phyloP scores from a whole-genome alignment of 2,329 filamentous ascomycete genomes.

The Acarospora socialis region DNA sequence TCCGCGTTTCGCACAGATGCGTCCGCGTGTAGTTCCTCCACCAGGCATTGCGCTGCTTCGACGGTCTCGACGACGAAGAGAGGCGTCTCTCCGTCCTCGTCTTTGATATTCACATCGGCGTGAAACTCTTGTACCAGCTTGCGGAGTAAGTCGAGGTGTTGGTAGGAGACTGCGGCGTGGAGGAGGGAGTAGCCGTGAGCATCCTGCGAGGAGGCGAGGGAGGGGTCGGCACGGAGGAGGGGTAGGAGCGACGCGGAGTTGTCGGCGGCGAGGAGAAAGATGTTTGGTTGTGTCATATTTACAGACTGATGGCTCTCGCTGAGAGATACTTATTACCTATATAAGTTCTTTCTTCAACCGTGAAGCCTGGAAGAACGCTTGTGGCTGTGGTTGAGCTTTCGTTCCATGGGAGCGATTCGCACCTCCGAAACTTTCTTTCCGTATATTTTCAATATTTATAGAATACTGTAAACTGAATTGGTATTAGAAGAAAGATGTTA shows the following conservation, averaged over 20 bases:
- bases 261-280: conserved; percentile 68
- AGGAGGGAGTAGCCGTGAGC: conserved; percentile 87
- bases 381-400: too few relatives aligned
- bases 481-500: too few relatives aligned
- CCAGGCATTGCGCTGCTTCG: conserved; percentile 60
- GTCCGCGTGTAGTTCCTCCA: conserved; percentile 70
- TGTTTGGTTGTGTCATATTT: conserved; percentile 44
- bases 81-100: conserved; percentile 90
- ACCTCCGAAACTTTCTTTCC: too few relatives aligned
- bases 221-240: conserved; percentile 58
- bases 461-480: too few relatives aligned
- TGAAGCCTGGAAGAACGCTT: too few relatives aligned
- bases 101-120: conserved; percentile 65
- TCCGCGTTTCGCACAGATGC: conserved; percentile 52
- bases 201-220: conserved; percentile 69
- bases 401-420: too few relatives aligned
- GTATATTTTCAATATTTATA: too few relatives aligned
- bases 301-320: too few relatives aligned
- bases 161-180: conserved; percentile 87
- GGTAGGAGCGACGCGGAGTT: conserved; percentile 59
- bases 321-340: too few relatives aligned
- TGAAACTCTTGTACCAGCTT: conserved; percentile 60
- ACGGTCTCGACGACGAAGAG: conserved; percentile 80
- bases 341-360: too few relatives aligned
- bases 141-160: conserved; percentile 66